Conservation (phyloP, 2,329 filamentous ascomycete species). For the Aspergillus quadricinctus region DNA sequence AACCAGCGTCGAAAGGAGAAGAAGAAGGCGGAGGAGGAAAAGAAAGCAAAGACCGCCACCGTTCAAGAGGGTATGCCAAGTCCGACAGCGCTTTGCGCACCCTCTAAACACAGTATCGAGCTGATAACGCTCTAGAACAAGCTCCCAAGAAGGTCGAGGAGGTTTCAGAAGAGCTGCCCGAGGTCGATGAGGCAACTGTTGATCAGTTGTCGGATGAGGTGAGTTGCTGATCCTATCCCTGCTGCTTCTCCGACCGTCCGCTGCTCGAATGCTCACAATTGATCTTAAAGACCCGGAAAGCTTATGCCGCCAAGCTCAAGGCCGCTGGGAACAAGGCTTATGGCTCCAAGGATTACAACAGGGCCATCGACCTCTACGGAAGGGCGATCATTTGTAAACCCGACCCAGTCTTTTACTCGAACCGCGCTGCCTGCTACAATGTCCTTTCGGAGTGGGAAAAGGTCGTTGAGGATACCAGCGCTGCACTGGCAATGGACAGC, state of each 20-base stretch:
- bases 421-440: conserved; percentile 96
- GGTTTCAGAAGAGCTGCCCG: conserved; percentile 62
- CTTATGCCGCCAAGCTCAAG: conserved; percentile 88
- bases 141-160: conserved; percentile 50
- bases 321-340: conserved; percentile 95
- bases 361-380: conserved; percentile 89
- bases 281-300: conserved; percentile 64
- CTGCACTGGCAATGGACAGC: conserved; percentile 85
- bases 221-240: conserved; percentile 10
- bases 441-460: conserved; percentile 89
- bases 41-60: conserved; percentile 50
- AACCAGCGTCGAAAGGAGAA: conserved; percentile 80
- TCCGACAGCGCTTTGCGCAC: conserved; percentile 32
- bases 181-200: conserved; percentile 51
- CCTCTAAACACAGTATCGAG: conserved; percentile 14
- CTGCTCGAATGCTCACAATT: conserved; percentile 3
- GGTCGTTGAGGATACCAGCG: conserved; percentile 94
- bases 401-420: conserved; percentile 97
- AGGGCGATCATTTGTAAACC: conserved; percentile 96
- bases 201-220: conserved; percentile 46
- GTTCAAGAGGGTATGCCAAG: conserved; percentile 33
- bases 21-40: conserved; percentile 48
- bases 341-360: conserved; percentile 86
- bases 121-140: conserved; percentile 21
- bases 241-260: not conserved